These are phyloP conservation scores for Coemansia sp. DNA, from an alignment of 192 early-diverging fungal species.

Conservation along the genomic window DNA sequence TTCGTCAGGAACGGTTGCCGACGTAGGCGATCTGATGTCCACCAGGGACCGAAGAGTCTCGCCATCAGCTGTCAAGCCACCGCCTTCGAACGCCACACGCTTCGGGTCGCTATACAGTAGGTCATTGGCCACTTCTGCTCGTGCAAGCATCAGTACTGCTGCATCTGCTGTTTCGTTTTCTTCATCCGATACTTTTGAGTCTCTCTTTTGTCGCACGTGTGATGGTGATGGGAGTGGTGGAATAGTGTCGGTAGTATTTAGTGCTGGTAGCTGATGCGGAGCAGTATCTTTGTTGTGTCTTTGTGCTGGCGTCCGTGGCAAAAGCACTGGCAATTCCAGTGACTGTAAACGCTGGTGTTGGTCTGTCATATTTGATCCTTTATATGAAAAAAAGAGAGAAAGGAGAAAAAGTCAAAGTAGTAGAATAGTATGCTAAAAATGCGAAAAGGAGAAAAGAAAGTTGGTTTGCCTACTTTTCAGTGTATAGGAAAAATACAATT, in stretches of 20 bases:
- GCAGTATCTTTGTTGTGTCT: neutral
- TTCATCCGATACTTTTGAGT: constrained; percentile 2
- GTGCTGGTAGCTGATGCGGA: neutral
- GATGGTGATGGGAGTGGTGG: too few species aligned
- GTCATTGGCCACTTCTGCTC: constrained; percentile 47
- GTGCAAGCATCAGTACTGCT: constrained; percentile 34
- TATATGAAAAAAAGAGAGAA: neutral
- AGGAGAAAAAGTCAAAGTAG: neutral
- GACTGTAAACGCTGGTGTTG: neutral
- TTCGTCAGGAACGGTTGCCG: neutral
- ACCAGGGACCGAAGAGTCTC: constrained; percentile 31
- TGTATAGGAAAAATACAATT: neutral
- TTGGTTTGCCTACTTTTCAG: neutral
- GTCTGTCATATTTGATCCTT: neutral
- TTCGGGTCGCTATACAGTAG: constrained; percentile 40
- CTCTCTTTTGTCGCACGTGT: neutral
- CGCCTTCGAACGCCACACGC: constrained; percentile 45
- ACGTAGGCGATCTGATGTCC: constrained; percentile 30
- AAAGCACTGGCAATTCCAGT: neutral
- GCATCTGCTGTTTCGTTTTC: neutral
- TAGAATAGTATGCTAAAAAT: neutral
- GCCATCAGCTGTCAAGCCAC: constrained; percentile 24
- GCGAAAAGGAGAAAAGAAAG: neutral
- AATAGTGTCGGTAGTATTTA: neutral
- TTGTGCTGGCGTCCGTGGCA: neutral